Evolutionary conservation across 1,284 basidiomycete genomes (phyloP), one percentile per base, ranked within the genome.

Genomic region (Malassezia sp.): DNA sequence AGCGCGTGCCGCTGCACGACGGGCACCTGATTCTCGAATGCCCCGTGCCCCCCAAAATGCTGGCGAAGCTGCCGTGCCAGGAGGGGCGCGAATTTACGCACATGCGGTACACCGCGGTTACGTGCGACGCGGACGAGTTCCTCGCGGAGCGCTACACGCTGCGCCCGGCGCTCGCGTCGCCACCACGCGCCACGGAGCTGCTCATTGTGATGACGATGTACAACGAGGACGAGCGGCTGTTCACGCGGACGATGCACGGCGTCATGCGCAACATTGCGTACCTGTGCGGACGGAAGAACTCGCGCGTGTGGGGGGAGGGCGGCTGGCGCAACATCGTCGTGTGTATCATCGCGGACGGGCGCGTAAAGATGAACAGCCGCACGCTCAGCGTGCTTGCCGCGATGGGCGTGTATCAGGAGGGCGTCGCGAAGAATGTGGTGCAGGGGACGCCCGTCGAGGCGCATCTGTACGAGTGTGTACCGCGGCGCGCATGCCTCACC

Each of bases 381-480:
- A 88, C 96, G 1, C 78, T 96, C 6, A 90, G 95, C 71, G 90
- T 86, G 63, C 77, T 74, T 3, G 75, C 74, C 1, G 51, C 62
- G 5, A 63, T 78, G 15, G 77, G 78, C 8, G 76, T 78, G 12
- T 79, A 76, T 56, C 77, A 78, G 54, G 76, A 77, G 49, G 76
- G 76, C 18, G 83, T 84, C 61, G 95, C 93, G 80, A 87, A 87
- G 67, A 90, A 86, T 70, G 78, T 77, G 61, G 82, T 96, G 60
- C 84, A 90, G 68, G 81, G 83, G 46, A 82, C 84, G 60, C 78
- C 82, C 21, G 89, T 96, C 11, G 84, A 85, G 1, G 89, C 89
- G 1, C 91, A 97, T 74, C 69, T 96, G 17, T 97, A 90, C 71
- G 91, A 97, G 73, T n/a, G n/a, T n/a, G n/a, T n/a, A n/a, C n/a